phyloP scores from a whole-genome alignment of 2,329 filamentous ascomycete species.

The Aspergillus melleus region DNA sequence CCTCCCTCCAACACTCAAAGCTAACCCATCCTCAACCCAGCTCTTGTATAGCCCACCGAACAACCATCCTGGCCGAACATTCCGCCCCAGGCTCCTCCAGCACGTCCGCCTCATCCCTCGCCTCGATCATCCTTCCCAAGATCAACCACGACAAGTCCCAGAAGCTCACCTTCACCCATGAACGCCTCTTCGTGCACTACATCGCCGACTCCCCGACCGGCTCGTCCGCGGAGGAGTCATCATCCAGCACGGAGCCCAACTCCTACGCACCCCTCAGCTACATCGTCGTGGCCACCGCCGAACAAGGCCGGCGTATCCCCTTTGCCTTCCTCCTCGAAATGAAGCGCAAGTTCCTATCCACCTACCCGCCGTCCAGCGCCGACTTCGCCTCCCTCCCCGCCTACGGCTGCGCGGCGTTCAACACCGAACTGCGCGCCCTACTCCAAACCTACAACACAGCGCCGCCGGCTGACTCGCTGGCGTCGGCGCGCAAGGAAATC shows the following conservation, averaged over 20 bases:
- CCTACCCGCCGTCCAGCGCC: conserved; percentile 65
- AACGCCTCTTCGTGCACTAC: conserved; percentile 92
- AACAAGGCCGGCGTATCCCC: conserved; percentile 81
- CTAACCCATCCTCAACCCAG: conserved; percentile 48
- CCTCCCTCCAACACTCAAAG: neutral
- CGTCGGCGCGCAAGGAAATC: conserved; percentile 83
- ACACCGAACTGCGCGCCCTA: conserved; percentile 70
- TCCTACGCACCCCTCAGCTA: conserved; percentile 84
- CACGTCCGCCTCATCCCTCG: conserved; percentile 83
- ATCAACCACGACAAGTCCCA: conserved; percentile 78
- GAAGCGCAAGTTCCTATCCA: conserved; percentile 78
- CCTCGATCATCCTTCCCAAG: conserved; percentile 92
- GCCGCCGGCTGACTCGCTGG: conserved; percentile 74
- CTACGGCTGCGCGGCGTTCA: conserved; percentile 89
- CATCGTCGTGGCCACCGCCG: conserved; percentile 80
- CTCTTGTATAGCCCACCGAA: conserved; percentile 90
- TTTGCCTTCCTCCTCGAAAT: conserved; percentile 92
- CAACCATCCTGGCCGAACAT: conserved; percentile 90
- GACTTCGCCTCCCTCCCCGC: conserved; percentile 78
- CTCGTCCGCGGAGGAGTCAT: conserved; percentile 31
- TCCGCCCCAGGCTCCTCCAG: conserved; percentile 80
- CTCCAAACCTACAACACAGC: conserved; percentile 86
- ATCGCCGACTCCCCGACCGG: conserved; percentile 78
- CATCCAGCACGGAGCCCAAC: conserved; percentile 43
- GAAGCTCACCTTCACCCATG: conserved; percentile 93